Base-by-base conservation (phyloP, 169 alveolate genomes). In the Eimeria maxima region DNA sequence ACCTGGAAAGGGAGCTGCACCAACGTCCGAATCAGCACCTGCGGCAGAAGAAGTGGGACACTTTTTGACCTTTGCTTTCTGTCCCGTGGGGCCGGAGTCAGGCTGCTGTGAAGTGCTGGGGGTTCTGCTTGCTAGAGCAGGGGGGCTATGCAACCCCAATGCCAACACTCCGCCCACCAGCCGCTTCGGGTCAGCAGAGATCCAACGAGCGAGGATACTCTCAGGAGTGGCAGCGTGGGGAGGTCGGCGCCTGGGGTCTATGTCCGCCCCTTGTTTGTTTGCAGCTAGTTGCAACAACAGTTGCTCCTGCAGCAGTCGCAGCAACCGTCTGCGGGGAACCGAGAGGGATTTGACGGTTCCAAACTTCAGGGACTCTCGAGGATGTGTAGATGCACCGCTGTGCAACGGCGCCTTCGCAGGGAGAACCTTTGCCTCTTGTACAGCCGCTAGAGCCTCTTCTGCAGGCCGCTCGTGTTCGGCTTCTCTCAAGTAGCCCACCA, bases 181-280 rank as follows among this genome's bases (percentile, higher is more conserved):
- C 44, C 92, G 76, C 78, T 55, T 84, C 50, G 76, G 78, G 4
- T 84, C 76, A 38, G 78, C 78, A 29, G 76, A 3, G 55, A 84
- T 63, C 78, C 92, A 84, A 45, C 92, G 78, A 38, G 92, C 92
- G 27, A 84, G 92, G 29, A 84, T 83, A 42, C 91, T 83, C 91
- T 83, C 91, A 7, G 92, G 92, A 50, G 92, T 84, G 27, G 78
- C 76, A 33, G 92, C 92, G 92, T 57, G 78, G 57, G 78, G 92
- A 45, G 78, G 92, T 16, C 78, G 92, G 33, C 92, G 78, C 53
- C 78, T 29, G 22, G 92, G 92, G 92, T 84, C 92, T 27, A 84
- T 57, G 57, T 84, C 92, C 5, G 55, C 42, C 55, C 92, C 92
- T 18, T 57, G 29, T 42, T 42, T 55, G 78, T 27, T 57, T 44